Evolutionary conservation across 441 rosid genomes (phyloP), one percentile per base, ranked within the genome.

Genomic region (Hura crepitans): DNA sequence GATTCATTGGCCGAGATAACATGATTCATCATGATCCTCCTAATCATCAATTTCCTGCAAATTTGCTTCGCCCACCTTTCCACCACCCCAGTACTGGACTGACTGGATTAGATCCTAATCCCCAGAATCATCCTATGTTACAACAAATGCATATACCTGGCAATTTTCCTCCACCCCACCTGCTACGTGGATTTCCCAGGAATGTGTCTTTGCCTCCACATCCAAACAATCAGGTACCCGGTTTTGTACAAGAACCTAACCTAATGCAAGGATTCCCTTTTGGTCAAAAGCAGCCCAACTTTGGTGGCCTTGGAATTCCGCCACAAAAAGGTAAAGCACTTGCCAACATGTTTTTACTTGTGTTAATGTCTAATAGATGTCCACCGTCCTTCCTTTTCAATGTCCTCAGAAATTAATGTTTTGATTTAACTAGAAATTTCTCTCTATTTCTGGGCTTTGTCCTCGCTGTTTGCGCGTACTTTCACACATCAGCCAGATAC

Each of bases 61-160:
- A 79, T 71, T 77, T 91, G 84, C 81, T 78, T 66, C 90, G 72
- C 10, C 96, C 93, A 43, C 84, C 91, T 68, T 85, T 88, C 75
- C 90, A 82, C 73, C 93, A 85, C 64, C 79, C 84, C 31, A 75
- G 65, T 65, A 53, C 75, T 69, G 89, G 86, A 65, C 66, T 71
- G 53, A 33, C 86, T 59, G 88, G 91, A 66, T 89, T 88, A 78
- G 96, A 93, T 74, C 83, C 83, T 69, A 79, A 86, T 30, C 62
- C 81, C 22, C 87, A 72, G 45, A 90, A 84, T 68, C 89, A 84
- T 68, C 89, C 85, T 35, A 65, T 86, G 74, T 53, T 86, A 61
- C 94, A 86, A 67, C 93, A 87, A 83, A 84, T 90, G 90, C 95
- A 82, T 5, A 72, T 82, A 75, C 82, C 77, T 39, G 88, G 87